A percentile compares a stretch with the other conserved stretches of the same genome.
Evolutionary conservation across 2,329 filamentous ascomycete species (phyloP).

Genomic region (Trichoderma harzianum): DNA sequence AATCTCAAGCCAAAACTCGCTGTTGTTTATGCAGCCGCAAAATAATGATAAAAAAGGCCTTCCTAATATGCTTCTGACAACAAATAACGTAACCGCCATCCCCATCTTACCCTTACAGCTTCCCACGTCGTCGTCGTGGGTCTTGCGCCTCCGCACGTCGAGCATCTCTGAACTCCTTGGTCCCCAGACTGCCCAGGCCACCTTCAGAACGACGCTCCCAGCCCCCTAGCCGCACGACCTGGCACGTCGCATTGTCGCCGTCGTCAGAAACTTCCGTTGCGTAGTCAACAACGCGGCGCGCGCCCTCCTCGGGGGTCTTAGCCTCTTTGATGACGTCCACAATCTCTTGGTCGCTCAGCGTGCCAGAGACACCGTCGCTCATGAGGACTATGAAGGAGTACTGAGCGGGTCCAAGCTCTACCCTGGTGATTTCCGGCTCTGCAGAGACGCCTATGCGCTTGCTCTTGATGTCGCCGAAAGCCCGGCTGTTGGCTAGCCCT

Average conservation of each 20-base stretch:
- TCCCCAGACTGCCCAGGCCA: conserved; percentile 82
- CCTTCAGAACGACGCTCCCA: conserved; percentile 77
- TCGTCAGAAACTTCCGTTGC: conserved; percentile 75
- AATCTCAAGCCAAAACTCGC: neutral
- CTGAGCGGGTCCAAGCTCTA: conserved; percentile 78
- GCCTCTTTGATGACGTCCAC: conserved; percentile 95
- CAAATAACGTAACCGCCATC: neutral
- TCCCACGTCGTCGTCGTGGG: conserved; percentile 58
- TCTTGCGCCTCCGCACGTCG: conserved; percentile 76
- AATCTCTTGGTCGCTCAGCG: conserved; percentile 87
- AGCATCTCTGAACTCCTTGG: conserved; percentile 86
- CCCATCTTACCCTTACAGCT: conserved; percentile 35
- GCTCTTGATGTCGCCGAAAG: conserved; percentile 87
- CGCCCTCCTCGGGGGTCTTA: conserved; percentile 81
- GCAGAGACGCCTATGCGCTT: conserved; percentile 94
- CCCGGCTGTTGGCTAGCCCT: conserved; percentile 87
- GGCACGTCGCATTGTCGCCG: conserved; percentile 67
- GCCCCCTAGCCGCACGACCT: conserved; percentile 64
- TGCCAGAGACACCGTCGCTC: conserved; percentile 84
- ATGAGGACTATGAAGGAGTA: conserved; percentile 87
- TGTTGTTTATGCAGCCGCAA: neutral
- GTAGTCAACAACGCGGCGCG: conserved; percentile 75
- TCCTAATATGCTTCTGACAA: neutral
- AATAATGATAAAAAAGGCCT: neutral
- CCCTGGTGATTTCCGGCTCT: conserved; percentile 80